These are phyloP conservation scores for Salvia rosmarinus DNA, from an alignment of 257 asterid species.

Conservation along the genomic window DNA sequence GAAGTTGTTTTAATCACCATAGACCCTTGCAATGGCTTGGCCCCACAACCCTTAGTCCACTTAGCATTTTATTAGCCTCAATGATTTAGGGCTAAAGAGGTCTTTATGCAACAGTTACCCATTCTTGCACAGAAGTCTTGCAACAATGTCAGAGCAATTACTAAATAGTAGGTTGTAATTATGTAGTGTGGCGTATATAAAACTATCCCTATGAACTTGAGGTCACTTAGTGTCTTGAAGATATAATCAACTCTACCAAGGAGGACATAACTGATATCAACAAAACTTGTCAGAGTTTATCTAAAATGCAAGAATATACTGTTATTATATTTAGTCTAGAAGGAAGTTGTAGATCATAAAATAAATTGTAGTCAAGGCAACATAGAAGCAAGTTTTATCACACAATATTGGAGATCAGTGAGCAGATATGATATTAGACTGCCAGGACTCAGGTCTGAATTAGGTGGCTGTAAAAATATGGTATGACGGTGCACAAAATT, in stretches of 20 bases:
- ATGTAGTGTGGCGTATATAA: background rate
- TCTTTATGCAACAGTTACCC: background rate
- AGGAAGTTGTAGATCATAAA: background rate
- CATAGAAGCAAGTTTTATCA: background rate
- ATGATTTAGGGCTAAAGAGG: background rate
- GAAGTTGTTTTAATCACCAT: background rate
- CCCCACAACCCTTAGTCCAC: background rate
- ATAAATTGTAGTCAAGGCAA: background rate
- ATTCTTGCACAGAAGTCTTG: background rate
- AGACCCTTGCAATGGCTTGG: background rate
- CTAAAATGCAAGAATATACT: background rate
- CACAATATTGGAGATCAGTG: constrained; percentile 11
- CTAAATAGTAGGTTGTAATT: constrained; percentile 3
- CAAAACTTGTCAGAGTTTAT: background rate
- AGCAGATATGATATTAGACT: constrained; percentile 2
- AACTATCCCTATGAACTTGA: constrained; percentile 14
- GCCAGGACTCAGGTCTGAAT: constrained; percentile 1
- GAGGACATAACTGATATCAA: background rate
- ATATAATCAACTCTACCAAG: constrained; percentile 1
- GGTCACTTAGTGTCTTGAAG: background rate
- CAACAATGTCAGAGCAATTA: background rate
- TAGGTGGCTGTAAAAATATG: constrained; percentile 12
- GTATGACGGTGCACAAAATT: background rate
- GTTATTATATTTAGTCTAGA: background rate
- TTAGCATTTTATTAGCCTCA: background rate